Percentiles rank a stretch among this genome's conserved stretches.
These are phyloP conservation scores for Tulasnella sp. DNA, from an alignment of 768 basidiomycete genomes.

Conservation along the genomic window DNA sequence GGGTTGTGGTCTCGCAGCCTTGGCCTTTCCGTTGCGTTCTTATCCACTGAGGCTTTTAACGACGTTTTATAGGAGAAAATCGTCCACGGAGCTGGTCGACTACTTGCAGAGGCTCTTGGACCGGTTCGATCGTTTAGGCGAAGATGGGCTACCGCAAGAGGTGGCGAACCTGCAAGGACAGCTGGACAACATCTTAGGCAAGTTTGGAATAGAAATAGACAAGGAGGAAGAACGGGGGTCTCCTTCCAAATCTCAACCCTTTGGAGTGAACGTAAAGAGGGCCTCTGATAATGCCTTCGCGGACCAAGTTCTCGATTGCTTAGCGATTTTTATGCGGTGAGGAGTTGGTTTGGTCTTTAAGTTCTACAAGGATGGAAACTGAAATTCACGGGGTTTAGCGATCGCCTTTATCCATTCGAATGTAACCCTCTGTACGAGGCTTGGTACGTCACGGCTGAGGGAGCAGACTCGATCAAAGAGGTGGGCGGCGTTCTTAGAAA, in stretches of 20 bases:
- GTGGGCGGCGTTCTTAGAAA: not conserved
- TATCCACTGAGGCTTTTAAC: too few species aligned
- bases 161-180: not conserved
- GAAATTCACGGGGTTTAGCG: not conserved
- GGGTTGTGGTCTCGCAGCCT: not conserved
- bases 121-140: not conserved
- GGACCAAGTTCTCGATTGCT: not conserved
- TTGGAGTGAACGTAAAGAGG: not conserved
- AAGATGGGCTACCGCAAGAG: not conserved
- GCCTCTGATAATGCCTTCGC: not conserved
- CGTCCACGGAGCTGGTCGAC: not conserved
- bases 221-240: not conserved
- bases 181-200: not conserved
- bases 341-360: not conserved
- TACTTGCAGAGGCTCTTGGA: not conserved
- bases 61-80: not conserved
- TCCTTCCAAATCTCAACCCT: not conserved
- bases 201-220: not conserved
- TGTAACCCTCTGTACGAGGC: not conserved
- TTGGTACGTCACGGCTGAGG: conserved; percentile 16
- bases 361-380: not conserved
- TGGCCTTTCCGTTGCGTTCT: not conserved
- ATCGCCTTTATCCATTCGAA: conserved; percentile 15
- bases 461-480: conserved; percentile 20
- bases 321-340: not conserved